phyloP scores from a whole-genome alignment of 768 basidiomycete genomes.

The Termitomyces sp. region DNA sequence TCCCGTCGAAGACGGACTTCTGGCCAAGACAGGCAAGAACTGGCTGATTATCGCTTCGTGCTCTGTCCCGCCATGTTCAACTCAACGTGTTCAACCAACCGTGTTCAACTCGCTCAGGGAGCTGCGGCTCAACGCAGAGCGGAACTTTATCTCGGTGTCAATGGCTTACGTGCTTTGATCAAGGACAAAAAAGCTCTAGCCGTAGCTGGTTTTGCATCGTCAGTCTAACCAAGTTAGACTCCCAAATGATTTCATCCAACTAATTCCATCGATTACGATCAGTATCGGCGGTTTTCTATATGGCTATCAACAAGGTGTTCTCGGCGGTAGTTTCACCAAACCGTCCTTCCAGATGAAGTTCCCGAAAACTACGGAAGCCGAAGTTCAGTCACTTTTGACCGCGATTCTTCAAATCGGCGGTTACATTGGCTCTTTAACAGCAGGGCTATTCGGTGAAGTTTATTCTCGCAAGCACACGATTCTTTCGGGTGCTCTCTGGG shows the following conservation, averaged over 20 bases:
- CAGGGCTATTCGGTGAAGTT: slow-evolving; percentile 16
- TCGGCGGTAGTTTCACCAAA: slow-evolving; percentile 17
- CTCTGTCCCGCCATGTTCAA: neutral
- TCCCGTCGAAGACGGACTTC: too few relatives aligned
- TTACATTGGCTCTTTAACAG: slow-evolving; percentile 16
- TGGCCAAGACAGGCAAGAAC: neutral
- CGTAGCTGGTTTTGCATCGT: slow-evolving; percentile 18
- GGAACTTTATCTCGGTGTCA: slow-evolving; percentile 7
- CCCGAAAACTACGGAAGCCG: slow-evolving; percentile 12
- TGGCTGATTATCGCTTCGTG: neutral
- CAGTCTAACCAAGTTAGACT: neutral
- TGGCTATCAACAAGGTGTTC: slow-evolving; percentile 18
- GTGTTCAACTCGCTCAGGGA: slow-evolving; percentile 8
- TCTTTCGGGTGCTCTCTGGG: slow-evolving; percentile 17
- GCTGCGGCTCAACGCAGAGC: slow-evolving; percentile 17
- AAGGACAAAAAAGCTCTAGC: slow-evolving; percentile 15
- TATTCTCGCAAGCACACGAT: slow-evolving; percentile 17
- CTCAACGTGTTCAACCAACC: neutral
- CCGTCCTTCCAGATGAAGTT: slow-evolving; percentile 12
- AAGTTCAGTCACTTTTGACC: slow-evolving; percentile 16
- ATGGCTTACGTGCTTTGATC: slow-evolving; percentile 10
- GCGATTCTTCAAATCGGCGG: slow-evolving; percentile 18
- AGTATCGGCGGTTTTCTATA: slow-evolving; percentile 18
- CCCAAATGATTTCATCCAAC: neutral
- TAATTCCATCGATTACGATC: neutral